Percentiles rank a stretch among this genome's conserved stretches.
These are phyloP conservation scores for Phaeosphaeriaceae sp. DNA, from an alignment of 2,329 filamentous ascomycete species.

Conservation along the genomic window DNA sequence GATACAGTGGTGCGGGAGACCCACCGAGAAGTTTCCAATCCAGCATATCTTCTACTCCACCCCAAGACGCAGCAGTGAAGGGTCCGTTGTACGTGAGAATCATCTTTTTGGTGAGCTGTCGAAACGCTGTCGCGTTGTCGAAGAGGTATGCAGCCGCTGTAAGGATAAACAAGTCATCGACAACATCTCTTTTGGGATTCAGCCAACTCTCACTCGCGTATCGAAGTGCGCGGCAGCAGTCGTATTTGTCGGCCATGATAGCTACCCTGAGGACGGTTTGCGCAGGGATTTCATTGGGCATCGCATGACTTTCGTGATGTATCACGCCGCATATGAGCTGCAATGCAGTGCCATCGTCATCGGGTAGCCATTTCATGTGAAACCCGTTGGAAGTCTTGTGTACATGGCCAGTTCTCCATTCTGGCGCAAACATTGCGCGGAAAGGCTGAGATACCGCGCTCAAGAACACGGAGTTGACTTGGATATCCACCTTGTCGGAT, in stretches of 20 bases:
- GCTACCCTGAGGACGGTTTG: not conserved
- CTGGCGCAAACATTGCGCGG: not conserved
- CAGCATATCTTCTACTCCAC: not conserved
- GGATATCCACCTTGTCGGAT: not conserved
- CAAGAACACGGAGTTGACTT: not conserved
- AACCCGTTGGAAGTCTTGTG: not conserved
- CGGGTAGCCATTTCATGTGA: not conserved
- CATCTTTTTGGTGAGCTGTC: not conserved
- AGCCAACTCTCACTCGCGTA: not conserved
- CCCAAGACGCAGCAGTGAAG: not conserved
- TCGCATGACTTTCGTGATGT: not conserved
- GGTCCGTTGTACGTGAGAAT: not conserved
- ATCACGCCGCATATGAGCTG: not conserved
- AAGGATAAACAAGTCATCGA: not conserved
- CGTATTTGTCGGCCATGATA: not conserved
- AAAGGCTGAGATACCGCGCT: not conserved
- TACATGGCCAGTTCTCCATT: not conserved
- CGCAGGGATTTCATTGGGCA: not conserved
- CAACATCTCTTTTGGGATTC: not conserved
- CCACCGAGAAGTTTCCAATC: not conserved
- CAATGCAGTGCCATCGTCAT: not conserved
- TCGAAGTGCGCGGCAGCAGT: not conserved
- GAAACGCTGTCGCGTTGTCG: not conserved
- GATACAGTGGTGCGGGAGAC: not conserved
- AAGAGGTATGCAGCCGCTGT: not conserved